These are phyloP conservation scores for Sparassis latifolia DNA, from an alignment of 1,284 basidiomycete genomes.

Conservation along the genomic window DNA sequence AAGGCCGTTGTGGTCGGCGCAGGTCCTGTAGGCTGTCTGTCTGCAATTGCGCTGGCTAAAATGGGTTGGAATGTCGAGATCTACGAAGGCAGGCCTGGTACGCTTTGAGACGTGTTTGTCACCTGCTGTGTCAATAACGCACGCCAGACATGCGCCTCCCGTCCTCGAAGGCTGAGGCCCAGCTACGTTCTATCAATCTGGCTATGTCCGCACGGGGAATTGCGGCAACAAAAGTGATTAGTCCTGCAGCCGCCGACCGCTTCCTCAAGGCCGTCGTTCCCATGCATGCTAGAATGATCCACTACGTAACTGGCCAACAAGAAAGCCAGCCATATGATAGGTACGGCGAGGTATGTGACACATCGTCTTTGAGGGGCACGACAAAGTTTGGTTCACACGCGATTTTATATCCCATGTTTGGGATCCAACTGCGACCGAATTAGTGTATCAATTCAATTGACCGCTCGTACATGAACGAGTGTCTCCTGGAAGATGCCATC, in stretches of 20 bases:
- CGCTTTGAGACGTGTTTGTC: slow-evolving; percentile 21
- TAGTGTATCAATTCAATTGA: slow-evolving; percentile 94
- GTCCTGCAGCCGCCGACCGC: slow-evolving; percentile 65
- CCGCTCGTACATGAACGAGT: slow-evolving; percentile 81
- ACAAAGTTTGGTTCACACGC: slow-evolving; percentile 7
- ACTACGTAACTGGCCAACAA: slow-evolving; percentile 62
- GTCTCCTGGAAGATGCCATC: slow-evolving; percentile 69
- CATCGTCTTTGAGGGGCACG: slow-evolving; percentile 7
- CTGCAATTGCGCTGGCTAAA: slow-evolving; percentile 82
- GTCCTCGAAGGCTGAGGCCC: slow-evolving; percentile 52
- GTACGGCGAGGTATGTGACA: slow-evolving; percentile 66
- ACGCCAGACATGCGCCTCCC: slow-evolving; percentile 62
- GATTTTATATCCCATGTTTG: too few species aligned
- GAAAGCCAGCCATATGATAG: slow-evolving; percentile 86
- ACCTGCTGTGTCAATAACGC: slow-evolving; percentile 7
- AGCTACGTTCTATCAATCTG: slow-evolving; percentile 91
- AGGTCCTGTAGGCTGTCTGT: slow-evolving; percentile 92
- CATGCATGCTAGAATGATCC: slow-evolving; percentile 96
- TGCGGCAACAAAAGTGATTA: slow-evolving; percentile 77
- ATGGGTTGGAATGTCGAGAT: slow-evolving; percentile 86
- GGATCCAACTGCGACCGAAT: slow-evolving; percentile 1
- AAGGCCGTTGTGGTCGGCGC: slow-evolving; percentile 73
- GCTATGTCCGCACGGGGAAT: slow-evolving; percentile 94
- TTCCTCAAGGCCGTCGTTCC: slow-evolving; percentile 84
- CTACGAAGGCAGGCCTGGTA: slow-evolving; percentile 86